Conservation (phyloP, 139 green algal genomes). For the Chlorella sorokiniana region DNA sequence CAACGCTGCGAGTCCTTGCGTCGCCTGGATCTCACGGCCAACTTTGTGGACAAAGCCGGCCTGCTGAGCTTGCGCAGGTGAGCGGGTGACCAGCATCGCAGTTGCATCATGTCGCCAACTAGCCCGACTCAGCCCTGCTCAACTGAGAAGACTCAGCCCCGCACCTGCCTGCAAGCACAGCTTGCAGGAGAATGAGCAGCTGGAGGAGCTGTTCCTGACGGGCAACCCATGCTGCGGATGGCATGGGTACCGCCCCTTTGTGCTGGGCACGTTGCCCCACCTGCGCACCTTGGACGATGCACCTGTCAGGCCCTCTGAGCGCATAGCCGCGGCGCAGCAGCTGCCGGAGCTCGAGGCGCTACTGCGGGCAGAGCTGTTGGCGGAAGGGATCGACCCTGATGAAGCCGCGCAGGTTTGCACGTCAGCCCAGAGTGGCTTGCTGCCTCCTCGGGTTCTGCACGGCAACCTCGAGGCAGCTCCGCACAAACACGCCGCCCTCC, state of each 20-base stretch:
- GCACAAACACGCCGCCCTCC: conserved; percentile 12
- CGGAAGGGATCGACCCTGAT: conserved; percentile 3
- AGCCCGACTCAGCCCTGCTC: background rate
- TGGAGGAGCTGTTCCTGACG: conserved; percentile 79
- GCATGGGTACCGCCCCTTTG: conserved; percentile 77
- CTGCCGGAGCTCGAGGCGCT: conserved; percentile 2
- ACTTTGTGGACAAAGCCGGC: conserved; percentile 67
- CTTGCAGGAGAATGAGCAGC: conserved; percentile 47
- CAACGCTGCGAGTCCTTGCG: conserved; percentile 87
- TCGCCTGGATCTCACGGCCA: conserved; percentile 92
- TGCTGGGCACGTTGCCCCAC: conserved; percentile 78
- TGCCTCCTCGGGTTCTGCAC: too few relatives aligned
- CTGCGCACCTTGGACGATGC: conserved; percentile 61
- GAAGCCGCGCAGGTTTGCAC: conserved; percentile 6
- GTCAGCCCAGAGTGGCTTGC: too few relatives aligned
- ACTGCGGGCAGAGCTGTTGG: conserved; percentile 14
- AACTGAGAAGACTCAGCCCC: background rate
- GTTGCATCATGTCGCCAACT: background rate
- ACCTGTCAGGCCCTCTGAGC: conserved; percentile 17
- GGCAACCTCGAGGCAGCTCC: background rate
- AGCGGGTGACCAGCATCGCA: background rate
- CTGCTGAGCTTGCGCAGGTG: conserved; percentile 54
- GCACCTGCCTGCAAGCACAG: conserved; percentile 3
- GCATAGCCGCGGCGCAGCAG: conserved; percentile 14
- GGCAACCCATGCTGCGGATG: conserved; percentile 91